Evolutionary conservation across 2,329 filamentous ascomycete genomes (phyloP), one percentile per base, ranked within the genome.

Genomic region (Monosporascus ibericus): DNA sequence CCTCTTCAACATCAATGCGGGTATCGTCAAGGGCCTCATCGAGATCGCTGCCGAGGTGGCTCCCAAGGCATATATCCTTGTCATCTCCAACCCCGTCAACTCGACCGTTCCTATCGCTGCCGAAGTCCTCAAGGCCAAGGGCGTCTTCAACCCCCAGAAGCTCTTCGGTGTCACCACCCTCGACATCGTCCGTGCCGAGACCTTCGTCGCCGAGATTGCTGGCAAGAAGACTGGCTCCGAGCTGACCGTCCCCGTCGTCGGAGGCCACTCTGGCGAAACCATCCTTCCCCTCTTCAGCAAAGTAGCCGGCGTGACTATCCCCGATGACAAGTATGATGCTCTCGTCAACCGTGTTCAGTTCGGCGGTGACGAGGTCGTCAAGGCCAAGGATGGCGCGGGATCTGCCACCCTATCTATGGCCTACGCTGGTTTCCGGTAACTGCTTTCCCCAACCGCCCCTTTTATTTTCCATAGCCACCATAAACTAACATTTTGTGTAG

Each of bases 81-180:
- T 99, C 78, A 99, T 99, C 75, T 97, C 92, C 68, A 99, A 99
- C 84, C 94, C 94, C 54, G 94, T 99, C 75, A 99, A 99, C 86
- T 96, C 91, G 50, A 99, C 94, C 53, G 94, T 99, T 53, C 94
- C 94, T 59, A 96, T 99, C 68, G 89, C 94, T 59, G 94, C 92
- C 63, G 94, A 99, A 80, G 89, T 96, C 56, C 86, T 99, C 72
- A 97, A 96, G 85, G 80, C 82, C 64, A 91, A 91, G 72, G 86
- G 86, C 64, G 90, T 95, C 68, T 99, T 97, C 77, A 88, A 99
- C 80, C 80, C 94, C 63, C 88, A 94, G 82, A 91, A 88, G 72
- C 87, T 99, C 58, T 99, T 99, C 69, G 94, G 94, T 81, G 94
- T 99, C 70, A 99, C 94, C 69, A 97, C 94, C 48, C 87, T 99